Evolutionary conservation across 306 rosid genomes (phyloP), one percentile per base, ranked within the genome.

Genomic region (Malus orientalis): DNA sequence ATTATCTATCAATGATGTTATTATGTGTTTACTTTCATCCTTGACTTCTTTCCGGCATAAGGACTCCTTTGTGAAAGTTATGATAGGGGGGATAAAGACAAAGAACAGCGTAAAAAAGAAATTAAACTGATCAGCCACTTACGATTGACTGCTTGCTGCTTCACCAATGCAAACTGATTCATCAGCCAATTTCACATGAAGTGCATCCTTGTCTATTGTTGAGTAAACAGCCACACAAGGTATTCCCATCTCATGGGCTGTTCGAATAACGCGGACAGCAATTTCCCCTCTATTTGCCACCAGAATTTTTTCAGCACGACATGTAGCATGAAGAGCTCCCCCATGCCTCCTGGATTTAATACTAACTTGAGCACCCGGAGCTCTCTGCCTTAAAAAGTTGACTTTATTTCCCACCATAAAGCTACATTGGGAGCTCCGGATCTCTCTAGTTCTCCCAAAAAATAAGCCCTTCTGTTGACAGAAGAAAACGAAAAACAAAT

Each of bases 141-240:
- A 96, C 99, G 96, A 96, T 54, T 86, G 93, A 70, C 69, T 96
- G 77, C 97, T 92, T 4, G 99, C 96, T 23, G 99, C 99, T 91
- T 92, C 97, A 72, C 99, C 99, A 4, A 96, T 92, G 83, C 99
- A 96, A 82, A 96, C 93, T 0, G 98, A 81, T 80, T 96, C 98
- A 85, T 96, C 99, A 53, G 98, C 99, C 86, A 96, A 82, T 85
- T 91, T 92, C 30, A 96, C 99, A 74, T 96, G 99, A 76, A 92
- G 99, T 19, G 99, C 96, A 36, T 96, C 98, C 86, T 92, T 92
- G 71, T 96, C 99, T 27, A 92, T 84, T 81, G 96, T 95, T 30
- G 99, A 95, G 90, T 95, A 95, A 67, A 95, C 99, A 78, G 98
- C 98, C 71, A 96, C 97, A 83, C 98, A 96, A 19, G 99, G 99